A percentile compares a stretch with the other conserved stretches of the same genome.
Conservation (phyloP, 495 filamentous ascomycete genomes). For the Hyaloscypha finlandica region DNA sequence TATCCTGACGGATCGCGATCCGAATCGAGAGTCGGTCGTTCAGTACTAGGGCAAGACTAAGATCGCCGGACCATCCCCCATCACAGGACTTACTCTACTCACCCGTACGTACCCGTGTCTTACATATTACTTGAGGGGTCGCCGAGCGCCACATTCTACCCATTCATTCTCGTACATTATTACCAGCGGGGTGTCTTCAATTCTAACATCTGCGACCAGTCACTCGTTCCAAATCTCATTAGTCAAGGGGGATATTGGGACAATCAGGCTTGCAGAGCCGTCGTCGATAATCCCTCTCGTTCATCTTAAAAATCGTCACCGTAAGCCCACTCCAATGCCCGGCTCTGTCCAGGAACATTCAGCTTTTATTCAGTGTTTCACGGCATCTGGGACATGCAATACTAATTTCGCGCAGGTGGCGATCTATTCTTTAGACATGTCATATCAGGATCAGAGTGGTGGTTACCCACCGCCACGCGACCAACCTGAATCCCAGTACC, state of each 20-base stretch:
- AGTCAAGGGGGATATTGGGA: not conserved
- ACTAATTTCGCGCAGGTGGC: conserved; percentile 22
- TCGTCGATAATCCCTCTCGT: not conserved
- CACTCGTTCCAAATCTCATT: not conserved
- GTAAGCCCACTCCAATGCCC: not conserved
- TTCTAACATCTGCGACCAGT: conserved; percentile 3
- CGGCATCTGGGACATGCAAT: not conserved
- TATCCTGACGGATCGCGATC: conserved; percentile 10
- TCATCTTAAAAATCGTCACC: conserved; percentile 21
- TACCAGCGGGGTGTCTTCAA: conserved; percentile 13
- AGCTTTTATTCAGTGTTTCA: not conserved
- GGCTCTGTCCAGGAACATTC: not conserved
- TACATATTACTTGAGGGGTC: conserved; percentile 11
- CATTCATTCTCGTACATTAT: not conserved
- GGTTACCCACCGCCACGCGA: conserved; percentile 33
- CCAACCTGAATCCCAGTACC: conserved; percentile 43
- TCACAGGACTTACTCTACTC: conserved; percentile 15
- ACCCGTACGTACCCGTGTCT: conserved; percentile 14
- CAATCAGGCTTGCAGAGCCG: not conserved
- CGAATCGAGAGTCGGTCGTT: not conserved
- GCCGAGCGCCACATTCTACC: not conserved
- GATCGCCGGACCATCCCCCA: conserved; percentile 25
- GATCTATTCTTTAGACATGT: conserved; percentile 31
- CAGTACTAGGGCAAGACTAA: conserved; percentile 13
- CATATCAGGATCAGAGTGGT: conserved; percentile 34